Evolutionary conservation across 208 protist species (phyloP), one percentile per base, ranked within the genome.

Genomic region (Leishmania gerbilli): DNA sequence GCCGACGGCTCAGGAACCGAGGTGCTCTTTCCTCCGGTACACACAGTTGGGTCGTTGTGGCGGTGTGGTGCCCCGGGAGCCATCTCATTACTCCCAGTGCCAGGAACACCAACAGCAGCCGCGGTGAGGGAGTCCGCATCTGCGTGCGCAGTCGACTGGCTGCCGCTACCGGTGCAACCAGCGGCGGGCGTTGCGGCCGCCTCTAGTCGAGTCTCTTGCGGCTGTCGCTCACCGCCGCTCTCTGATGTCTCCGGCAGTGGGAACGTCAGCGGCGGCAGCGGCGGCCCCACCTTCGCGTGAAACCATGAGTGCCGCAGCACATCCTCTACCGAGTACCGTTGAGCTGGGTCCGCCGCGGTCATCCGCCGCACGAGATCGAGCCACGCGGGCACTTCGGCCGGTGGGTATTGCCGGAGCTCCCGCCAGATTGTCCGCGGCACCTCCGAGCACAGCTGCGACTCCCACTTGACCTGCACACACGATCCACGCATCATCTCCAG

Each of bases 281-380:
- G 75, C 13, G 80, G 80, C 9, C 74, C 82, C 17, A 71, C 47
- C 17, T 37, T 37, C 58, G 53, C 47, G 45, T 45, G 42, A 79
- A 95, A 92, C 87, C 93, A 97, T 24, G 88, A 83, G 69, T 97
- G 93, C 11, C 64, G 84, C 55, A 91, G 81, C 40, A 95, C 92
- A 42, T 92, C 87, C 71, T 88, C 84, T 45, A 96, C 87, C 8
- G 88, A 89, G 53, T 86, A 84, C 15, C 95, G 89, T 47, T 78
- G 71, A 51, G 82, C 79, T 19, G 92, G 90, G 64, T 97, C 87
- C 1, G 86, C 62, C 31, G 78, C 72, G 4, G 95, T 81, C 91
- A 98, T 96, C 15, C 68, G 45, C 51, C 82, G 77, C 76, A 98
- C 83, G 47, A 98, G 71, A 42, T 95, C 92, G 51, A 89, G 62